Percentiles rank a stretch among this genome's conserved stretches.
These are phyloP conservation scores for Heritiera fomes DNA, from an alignment of 345 rosid genomes.

Conservation along the genomic window DNA sequence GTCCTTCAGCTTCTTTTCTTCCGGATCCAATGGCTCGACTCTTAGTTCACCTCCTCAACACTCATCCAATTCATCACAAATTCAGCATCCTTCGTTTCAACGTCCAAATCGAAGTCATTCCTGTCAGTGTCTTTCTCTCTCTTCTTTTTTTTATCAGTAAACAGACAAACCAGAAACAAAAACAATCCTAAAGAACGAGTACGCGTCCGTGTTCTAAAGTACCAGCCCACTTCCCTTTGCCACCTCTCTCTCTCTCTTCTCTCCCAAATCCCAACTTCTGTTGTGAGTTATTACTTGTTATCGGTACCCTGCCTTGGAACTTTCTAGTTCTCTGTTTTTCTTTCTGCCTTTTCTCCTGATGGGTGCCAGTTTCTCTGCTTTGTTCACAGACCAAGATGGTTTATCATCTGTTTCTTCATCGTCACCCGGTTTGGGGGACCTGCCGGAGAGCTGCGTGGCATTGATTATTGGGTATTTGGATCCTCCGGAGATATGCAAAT, in stretches of 20 bases:
- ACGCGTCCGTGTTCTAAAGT: slow-evolving; percentile 16
- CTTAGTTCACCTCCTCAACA: too few species aligned
- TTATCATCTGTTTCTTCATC: slow-evolving; percentile 24
- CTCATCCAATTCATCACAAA: too few species aligned
- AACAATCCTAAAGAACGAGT: background rate
- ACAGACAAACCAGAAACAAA: slow-evolving; percentile 17
- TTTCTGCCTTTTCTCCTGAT: slow-evolving; percentile 31
- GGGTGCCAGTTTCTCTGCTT: slow-evolving; percentile 67
- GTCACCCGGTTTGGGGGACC: slow-evolving; percentile 59
- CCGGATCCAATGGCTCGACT: too few species aligned
- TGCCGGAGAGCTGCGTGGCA: slow-evolving; percentile 89
- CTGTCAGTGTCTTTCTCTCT: background rate
- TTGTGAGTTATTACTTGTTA: background rate
- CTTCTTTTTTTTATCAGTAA: background rate
- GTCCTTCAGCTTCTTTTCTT: too few species aligned
- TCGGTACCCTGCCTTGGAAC: background rate
- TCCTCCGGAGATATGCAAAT: slow-evolving; percentile 80
- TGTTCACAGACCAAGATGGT: slow-evolving; percentile 30
- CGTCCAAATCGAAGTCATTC: background rate
- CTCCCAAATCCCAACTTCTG: background rate
- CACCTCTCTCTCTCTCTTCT: background rate
- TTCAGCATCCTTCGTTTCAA: background rate
- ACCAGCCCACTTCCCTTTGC: background rate
- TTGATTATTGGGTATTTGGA: slow-evolving; percentile 58
- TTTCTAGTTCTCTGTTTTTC: slow-evolving; percentile 13